phyloP scores from a whole-genome alignment of 192 early-diverging fungal species.

The Coemansia pectinata region DNA sequence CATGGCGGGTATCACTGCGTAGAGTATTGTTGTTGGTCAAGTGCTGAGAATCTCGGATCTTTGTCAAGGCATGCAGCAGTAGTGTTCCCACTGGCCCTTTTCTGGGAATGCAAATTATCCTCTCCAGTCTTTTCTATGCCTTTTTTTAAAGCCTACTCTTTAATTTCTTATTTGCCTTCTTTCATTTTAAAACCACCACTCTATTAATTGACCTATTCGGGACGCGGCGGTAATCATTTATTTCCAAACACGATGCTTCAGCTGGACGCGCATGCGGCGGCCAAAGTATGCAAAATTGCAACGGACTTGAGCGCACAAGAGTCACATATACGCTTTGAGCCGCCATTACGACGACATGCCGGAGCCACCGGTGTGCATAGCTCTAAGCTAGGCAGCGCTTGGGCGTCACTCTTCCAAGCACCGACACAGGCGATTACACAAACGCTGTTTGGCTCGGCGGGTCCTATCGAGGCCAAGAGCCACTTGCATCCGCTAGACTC shows the following conservation, averaged over 20 bases:
- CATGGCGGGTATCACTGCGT: not conserved
- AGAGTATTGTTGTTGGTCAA: not conserved
- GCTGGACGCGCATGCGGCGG: constrained; percentile 28
- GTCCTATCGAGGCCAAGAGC: not conserved
- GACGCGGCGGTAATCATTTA: not conserved
- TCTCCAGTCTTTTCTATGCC: too few relatives aligned
- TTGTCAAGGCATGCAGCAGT: not conserved
- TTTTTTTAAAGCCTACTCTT: too few relatives aligned
- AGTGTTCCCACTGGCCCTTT: not conserved
- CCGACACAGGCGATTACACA: constrained; percentile 34
- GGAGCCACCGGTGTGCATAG: not conserved
- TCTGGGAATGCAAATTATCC: not conserved
- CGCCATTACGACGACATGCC: constrained; percentile 11
- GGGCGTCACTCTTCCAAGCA: constrained; percentile 30
- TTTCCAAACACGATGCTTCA: constrained; percentile 1
- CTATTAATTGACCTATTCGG: not conserved
- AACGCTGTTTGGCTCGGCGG: constrained; percentile 17
- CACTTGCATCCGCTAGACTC: constrained; percentile 23
- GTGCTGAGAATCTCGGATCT: not conserved
- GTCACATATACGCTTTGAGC: constrained; percentile 18
- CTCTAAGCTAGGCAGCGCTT: constrained; percentile 27
- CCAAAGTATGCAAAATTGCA: constrained; percentile 42
- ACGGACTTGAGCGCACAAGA: constrained; percentile 28
- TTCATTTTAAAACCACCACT: not conserved
- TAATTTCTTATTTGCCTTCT: not conserved